Evolutionary conservation across 2,329 filamentous ascomycete species (phyloP).

Genomic region (Neoscytalidium dimidiatum): DNA sequence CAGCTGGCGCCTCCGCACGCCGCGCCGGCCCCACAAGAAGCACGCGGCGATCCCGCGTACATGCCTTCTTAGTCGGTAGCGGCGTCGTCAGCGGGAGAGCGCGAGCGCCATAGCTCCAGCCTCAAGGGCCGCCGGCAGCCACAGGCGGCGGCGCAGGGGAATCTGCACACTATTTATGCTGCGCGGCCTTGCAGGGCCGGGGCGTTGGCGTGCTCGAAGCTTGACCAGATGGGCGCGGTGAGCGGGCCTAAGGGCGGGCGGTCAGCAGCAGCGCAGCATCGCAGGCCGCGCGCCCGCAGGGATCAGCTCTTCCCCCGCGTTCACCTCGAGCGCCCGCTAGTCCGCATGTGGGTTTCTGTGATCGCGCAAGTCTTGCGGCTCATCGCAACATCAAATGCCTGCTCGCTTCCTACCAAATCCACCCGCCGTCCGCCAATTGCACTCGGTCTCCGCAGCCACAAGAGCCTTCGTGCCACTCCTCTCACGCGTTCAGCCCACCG

Average conservation of each 20-base stretch:
- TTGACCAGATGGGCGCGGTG: background rate
- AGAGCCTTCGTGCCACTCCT: background rate
- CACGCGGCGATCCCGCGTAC: background rate
- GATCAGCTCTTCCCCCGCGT: background rate
- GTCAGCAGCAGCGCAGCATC: background rate
- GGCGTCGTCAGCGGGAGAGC: conserved; percentile 8
- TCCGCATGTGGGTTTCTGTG: background rate
- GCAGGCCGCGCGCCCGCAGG: background rate
- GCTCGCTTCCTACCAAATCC: background rate
- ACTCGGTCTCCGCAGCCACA: background rate
- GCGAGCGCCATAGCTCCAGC: background rate
- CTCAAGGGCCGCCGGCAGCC: background rate
- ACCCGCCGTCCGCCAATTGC: background rate
- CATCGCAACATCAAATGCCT: conserved; percentile 11
- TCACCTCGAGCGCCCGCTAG: background rate
- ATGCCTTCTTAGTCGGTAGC: background rate
- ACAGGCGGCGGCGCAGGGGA: no score
- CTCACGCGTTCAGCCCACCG: background rate
- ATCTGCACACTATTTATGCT: background rate
- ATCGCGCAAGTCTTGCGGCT: background rate
- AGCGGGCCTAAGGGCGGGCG: background rate
- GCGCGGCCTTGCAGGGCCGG: background rate
- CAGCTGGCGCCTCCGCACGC: background rate
- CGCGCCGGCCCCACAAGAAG: background rate
- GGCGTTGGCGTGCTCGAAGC: conserved; percentile 1